Base-by-base conservation (phyloP, 2,329 filamentous ascomycete genomes). In the Hysterium pulicare region DNA sequence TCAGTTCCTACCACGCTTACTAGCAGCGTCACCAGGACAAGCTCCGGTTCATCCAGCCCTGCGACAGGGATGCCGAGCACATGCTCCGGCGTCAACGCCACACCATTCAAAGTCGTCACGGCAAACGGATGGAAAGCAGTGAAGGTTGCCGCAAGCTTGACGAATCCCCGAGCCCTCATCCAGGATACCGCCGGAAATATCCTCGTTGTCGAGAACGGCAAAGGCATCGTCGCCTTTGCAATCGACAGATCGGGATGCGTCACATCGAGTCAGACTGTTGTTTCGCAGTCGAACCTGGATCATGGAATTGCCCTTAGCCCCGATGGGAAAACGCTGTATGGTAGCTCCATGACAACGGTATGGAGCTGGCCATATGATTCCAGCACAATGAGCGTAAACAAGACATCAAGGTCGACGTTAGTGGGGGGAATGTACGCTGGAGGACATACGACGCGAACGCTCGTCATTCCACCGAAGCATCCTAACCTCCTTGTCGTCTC, bases 401-500 rank as follows among this genome's bases (percentile, higher is more conserved):
- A 39, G 17, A 41, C 44, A 22, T 13, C 24, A 7, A 28, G 13
- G 24, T n/a, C n/a, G n/a, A 41, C 33, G 11, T 30, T 47, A 3
- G 39, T 47, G n/a, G 16, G 21, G 13, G 41, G 41, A 13, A 47
- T 47, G 44, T 20, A 16, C 11, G 36, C 44, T 8, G 41, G 37
- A 4, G 44, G 44, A 5, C 55, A 58, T 34, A 13, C 32, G 13
- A 51, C 46, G 8, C 49, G 53, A 19, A 55, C 54, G 8, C 11
- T 57, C 10, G 32, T 50, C n/a, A 32, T 44, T 10, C 49, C 53
- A 3, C 52, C 50, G 40, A 47, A 48, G 17, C 41, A 41, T 26
- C 65, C 76, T 13, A 57, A 62, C 6, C 61, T 69, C 2, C 69
- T 88, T 4, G 59, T 87, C 33, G 74, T 87, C 16, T 82, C 77